These are phyloP conservation scores for Articulospora tetracladia DNA, from an alignment of 495 filamentous ascomycete species.

Conservation along the genomic window DNA sequence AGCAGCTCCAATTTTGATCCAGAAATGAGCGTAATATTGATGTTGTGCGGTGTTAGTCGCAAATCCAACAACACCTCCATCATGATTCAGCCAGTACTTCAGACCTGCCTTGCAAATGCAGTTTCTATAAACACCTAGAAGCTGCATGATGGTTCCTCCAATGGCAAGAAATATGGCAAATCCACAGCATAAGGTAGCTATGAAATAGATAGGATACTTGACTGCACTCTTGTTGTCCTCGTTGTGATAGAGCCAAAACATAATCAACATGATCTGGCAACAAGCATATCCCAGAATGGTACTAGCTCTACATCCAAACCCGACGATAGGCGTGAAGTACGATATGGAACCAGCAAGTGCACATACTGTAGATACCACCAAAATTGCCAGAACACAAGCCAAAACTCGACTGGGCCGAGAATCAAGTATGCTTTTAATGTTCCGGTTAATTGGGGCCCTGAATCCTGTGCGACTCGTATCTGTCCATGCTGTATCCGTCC, in stretches of 20 bases:
- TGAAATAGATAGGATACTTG: background rate
- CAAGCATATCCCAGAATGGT: background rate
- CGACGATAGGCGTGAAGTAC: constrained; percentile 2
- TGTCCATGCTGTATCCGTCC: background rate
- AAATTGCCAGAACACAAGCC: background rate
- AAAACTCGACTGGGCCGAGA: background rate
- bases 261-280: background rate
- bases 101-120: constrained; percentile 2
- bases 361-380: background rate
- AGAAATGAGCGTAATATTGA: background rate
- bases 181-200: background rate
- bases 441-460: background rate
- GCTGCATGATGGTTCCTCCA: constrained; percentile 8
- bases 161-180: background rate
- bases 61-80: background rate
- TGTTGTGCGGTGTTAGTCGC: background rate
- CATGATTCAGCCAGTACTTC: background rate
- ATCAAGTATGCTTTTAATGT: background rate
- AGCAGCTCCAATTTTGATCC: background rate
- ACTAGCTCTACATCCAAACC: background rate
- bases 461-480: background rate
- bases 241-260: constrained; percentile 1
- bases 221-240: background rate
- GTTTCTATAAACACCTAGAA: constrained; percentile 6
- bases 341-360: background rate